Percentiles rank a stretch among this genome's conserved stretches.
Evolutionary conservation across 164 flowering plant species (phyloP).

Genomic region (Magnolia sinica): DNA sequence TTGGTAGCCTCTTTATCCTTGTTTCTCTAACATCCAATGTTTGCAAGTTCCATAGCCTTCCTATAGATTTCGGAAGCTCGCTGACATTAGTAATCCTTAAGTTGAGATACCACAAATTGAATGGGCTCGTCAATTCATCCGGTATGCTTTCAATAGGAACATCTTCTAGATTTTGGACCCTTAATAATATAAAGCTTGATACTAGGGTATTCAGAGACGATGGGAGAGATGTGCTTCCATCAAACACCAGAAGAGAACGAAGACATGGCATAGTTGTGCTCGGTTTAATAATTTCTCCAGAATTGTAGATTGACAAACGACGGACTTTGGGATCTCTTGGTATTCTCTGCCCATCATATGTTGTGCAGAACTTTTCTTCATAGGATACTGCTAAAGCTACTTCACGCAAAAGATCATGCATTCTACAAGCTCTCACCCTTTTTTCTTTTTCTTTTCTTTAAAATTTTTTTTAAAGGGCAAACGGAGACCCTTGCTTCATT

Average conservation of each 20-base stretch:
- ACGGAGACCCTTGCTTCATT: too few species aligned
- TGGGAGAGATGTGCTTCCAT: too few species aligned
- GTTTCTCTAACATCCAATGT: neutral
- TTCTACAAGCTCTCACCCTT: neutral
- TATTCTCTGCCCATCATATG: neutral
- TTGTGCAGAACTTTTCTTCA: constrained; percentile 1
- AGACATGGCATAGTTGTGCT: neutral
- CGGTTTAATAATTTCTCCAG: neutral
- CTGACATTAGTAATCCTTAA: neutral
- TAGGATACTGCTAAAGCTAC: constrained; percentile 3
- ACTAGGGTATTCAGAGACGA: neutral
- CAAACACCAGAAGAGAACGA: neutral
- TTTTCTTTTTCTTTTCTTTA: too few species aligned
- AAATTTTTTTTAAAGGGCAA: too few species aligned
- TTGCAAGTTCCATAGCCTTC: neutral
- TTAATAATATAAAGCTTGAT: neutral
- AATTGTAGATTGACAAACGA: constrained; percentile 3
- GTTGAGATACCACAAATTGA: neutral
- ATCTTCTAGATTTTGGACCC: neutral
- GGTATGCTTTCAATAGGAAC: neutral
- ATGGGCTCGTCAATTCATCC: neutral
- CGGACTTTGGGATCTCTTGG: neutral
- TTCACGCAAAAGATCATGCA: constrained; percentile 20
- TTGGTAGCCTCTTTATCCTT: neutral
- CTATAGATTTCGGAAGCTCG: neutral